These are phyloP conservation scores for Phyllosticta capitalensis DNA, from an alignment of 2,329 filamentous ascomycete genomes.

Conservation along the genomic window DNA sequence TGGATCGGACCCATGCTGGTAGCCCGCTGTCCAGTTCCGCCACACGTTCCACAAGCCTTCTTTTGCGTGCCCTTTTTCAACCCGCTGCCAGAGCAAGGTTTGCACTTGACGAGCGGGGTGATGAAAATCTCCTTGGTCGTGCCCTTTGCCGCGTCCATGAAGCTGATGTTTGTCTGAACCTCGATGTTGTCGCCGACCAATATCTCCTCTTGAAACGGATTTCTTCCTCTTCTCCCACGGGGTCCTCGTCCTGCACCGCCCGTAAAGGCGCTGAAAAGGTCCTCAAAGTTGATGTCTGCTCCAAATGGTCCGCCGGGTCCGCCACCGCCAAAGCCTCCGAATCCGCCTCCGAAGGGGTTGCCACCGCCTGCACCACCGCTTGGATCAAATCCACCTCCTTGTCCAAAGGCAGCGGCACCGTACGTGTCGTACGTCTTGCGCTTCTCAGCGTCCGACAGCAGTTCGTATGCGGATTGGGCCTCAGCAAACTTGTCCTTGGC, in stretches of 20 bases:
- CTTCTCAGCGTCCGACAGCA: conserved; percentile 88
- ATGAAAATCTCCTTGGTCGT: conserved; percentile 80
- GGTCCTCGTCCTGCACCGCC: conserved; percentile 40
- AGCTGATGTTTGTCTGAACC: conserved; percentile 83
- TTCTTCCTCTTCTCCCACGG: conserved; percentile 45
- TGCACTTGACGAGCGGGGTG: conserved; percentile 70
- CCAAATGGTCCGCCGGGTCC: conserved; percentile 49
- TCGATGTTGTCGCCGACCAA: conserved; percentile 95
- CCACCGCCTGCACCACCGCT: conserved; percentile 54
- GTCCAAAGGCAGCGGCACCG: conserved; percentile 66
- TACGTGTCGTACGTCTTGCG: conserved; percentile 86
- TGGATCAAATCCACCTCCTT: conserved; percentile 58
- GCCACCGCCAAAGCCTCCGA: conserved; percentile 42
- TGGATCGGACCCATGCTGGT: conserved; percentile 94
- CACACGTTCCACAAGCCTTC: conserved; percentile 66
- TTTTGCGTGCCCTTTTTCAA: conserved; percentile 71
- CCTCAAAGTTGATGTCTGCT: conserved; percentile 87
- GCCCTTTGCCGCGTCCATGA: conserved; percentile 93
- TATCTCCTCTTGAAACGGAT: conserved; percentile 69
- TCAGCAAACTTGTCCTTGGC: conserved; percentile 94
- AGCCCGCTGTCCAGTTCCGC: conserved; percentile 76
- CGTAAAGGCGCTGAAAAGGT: conserved; percentile 82
- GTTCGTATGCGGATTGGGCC: conserved; percentile 87
- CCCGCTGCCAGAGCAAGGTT: conserved; percentile 73
- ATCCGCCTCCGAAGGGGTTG: conserved; percentile 52